phyloP scores from a whole-genome alignment of 495 filamentous ascomycete genomes.

The Niebla homalea region DNA sequence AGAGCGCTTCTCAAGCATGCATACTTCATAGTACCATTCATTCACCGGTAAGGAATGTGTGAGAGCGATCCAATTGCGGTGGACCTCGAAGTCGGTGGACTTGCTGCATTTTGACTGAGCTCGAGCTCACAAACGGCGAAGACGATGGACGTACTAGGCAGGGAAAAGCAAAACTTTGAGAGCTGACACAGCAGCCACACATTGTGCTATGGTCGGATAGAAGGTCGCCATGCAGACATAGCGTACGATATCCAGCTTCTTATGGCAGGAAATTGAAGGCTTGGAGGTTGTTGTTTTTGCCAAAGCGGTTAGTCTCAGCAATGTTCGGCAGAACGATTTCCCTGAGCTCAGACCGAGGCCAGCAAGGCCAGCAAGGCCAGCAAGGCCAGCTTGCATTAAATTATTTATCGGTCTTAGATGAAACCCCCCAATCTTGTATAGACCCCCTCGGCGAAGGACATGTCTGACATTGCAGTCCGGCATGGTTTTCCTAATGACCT shows the following conservation, averaged over 20 bases:
- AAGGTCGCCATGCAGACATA: conserved; percentile 55
- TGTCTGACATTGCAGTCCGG: conserved; percentile 38
- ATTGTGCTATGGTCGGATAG: conserved; percentile 77
- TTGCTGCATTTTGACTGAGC: conserved; percentile 45
- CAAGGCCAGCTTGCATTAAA: too few species aligned
- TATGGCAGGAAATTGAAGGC: background rate
- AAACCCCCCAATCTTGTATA: too few species aligned
- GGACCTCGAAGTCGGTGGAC: conserved; percentile 98
- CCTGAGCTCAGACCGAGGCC: too few species aligned
- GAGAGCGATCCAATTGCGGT: conserved; percentile 94
- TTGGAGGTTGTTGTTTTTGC: background rate
- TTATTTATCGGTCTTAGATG: too few species aligned
- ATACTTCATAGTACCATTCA: conserved; percentile 88
- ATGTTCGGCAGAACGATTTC: too few species aligned
- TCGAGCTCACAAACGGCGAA: background rate
- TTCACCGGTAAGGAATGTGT: conserved; percentile 76
- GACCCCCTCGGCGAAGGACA: conserved; percentile 25
- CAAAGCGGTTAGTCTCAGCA: background rate
- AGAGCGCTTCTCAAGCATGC: background rate
- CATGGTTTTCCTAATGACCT: conserved; percentile 29
- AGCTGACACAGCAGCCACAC: conserved; percentile 72
- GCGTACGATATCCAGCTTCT: background rate
- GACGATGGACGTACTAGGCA: conserved; percentile 61
- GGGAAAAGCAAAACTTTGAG: conserved; percentile 92
- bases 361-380: too few species aligned